phyloP scores from a whole-genome alignment of 140 eudicot genomes.

The Erigeron philadelphicus region DNA sequence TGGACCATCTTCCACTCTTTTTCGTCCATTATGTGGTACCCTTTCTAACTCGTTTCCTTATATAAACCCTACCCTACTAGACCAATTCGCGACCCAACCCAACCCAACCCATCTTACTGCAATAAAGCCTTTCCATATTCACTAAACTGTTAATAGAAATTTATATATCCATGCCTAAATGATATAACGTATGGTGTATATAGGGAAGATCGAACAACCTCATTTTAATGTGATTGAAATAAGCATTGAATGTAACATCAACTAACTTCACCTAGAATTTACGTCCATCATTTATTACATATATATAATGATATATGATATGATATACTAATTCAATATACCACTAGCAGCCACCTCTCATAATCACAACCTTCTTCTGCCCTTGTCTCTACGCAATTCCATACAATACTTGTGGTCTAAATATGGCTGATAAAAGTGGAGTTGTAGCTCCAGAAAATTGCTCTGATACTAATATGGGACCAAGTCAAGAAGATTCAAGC shows the following conservation, averaged over 20 bases:
- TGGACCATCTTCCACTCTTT: too few species aligned
- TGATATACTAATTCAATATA: background rate
- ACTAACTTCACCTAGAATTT: conserved; percentile 32
- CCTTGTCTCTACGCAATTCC: conserved; percentile 18
- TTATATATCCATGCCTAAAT: background rate
- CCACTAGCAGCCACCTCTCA: background rate
- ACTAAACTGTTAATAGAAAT: too few species aligned
- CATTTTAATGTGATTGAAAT: conserved; percentile 11
- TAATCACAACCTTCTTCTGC: conserved; percentile 14
- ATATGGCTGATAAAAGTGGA: conserved; percentile 27
- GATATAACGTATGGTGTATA: conserved; percentile 21
- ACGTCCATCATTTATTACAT: conserved; percentile 28
- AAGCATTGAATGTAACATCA: conserved; percentile 30
- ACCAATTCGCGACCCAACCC: too few species aligned
- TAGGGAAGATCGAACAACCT: conserved; percentile 30
- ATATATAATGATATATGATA: background rate
- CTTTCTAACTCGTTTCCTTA: too few species aligned
- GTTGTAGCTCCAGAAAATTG: conserved; percentile 8
- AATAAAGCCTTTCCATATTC: too few species aligned
- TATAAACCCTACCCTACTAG: too few species aligned
- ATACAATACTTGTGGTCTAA: background rate
- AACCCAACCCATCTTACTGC: too few species aligned
- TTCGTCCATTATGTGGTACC: too few species aligned
- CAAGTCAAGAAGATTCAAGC: conserved; percentile 26
- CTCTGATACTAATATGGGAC: conserved; percentile 15